Percentiles rank a stretch among this genome's conserved stretches.
Evolutionary conservation across 345 rosid genomes (phyloP).

Genomic region (Eucalyptus melliodora): DNA sequence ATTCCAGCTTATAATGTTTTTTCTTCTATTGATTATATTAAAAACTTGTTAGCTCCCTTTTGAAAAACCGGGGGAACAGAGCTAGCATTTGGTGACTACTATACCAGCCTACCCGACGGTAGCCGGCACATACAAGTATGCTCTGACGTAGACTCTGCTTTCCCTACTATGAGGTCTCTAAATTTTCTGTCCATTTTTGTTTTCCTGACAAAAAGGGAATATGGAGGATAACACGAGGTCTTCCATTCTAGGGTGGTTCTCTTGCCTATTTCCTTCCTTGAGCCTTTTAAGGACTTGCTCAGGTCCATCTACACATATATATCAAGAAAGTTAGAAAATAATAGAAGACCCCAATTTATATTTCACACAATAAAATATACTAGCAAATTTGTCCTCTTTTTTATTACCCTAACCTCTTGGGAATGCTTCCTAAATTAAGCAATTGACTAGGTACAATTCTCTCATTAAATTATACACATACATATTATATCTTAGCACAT

Average conservation of each 20-base stretch:
- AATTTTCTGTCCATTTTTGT: too few relatives aligned
- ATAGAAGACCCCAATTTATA: neutral
- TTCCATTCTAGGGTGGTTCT: too few relatives aligned
- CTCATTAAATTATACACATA: neutral
- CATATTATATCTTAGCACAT: neutral
- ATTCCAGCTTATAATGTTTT: neutral
- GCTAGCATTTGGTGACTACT: too few relatives aligned
- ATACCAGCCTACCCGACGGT: fast-evolving
- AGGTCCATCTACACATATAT: neutral
- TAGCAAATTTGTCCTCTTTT: neutral
- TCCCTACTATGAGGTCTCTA: fast-evolving
- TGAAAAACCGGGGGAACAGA: too few relatives aligned
- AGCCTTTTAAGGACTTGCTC: too few relatives aligned
- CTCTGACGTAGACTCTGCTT: fast-evolving
- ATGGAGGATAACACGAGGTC: fast-evolving
- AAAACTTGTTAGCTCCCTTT: neutral
- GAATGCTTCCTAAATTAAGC: neutral
- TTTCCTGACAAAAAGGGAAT: too few relatives aligned
- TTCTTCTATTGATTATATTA: neutral
- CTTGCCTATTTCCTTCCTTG: fast-evolving
- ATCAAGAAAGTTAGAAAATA: neutral
- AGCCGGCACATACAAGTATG: too few relatives aligned
- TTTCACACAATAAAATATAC: neutral
- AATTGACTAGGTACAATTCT: neutral
- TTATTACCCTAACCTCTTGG: neutral